These are phyloP conservation scores for Trichosporon sp. DNA, from an alignment of 1,284 basidiomycete genomes.

Conservation along the genomic window DNA sequence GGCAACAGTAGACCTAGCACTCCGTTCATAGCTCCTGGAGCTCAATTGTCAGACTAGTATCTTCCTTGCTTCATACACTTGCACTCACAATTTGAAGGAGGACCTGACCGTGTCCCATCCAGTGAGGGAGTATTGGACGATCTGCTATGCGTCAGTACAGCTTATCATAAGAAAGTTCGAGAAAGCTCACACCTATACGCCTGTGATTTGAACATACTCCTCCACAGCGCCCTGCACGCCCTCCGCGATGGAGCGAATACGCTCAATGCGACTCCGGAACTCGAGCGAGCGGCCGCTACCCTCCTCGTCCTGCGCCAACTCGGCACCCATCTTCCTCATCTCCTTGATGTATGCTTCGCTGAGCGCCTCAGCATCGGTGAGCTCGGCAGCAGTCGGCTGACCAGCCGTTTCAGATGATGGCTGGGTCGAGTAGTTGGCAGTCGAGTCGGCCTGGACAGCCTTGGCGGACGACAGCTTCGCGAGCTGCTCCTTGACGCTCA, in stretches of 20 bases:
- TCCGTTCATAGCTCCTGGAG: too few relatives aligned
- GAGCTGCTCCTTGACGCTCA: neutral
- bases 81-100: too few relatives aligned
- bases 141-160: too few relatives aligned
- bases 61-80: too few relatives aligned
- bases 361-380: neutral
- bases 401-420: neutral
- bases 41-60: too few relatives aligned
- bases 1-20: too few relatives aligned
- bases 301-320: neutral
- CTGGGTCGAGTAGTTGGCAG: neutral
- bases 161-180: too few relatives aligned
- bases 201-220: slow-evolving; percentile 2
- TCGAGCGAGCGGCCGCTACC: neutral
- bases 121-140: too few relatives aligned
- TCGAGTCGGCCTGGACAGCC: neutral
- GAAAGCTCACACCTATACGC: neutral
- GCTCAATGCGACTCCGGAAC: slow-evolving; percentile 1
- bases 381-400: neutral
- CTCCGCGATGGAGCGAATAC: slow-evolving; percentile 8
- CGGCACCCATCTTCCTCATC: slow-evolving; percentile 10
- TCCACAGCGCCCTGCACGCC: slow-evolving; percentile 6
- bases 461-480: neutral
- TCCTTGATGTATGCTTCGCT: slow-evolving; percentile 12
- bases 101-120: too few relatives aligned